Evolutionary conservation across 148 eudicot genomes (phyloP), one percentile per base, ranked within the genome.

Genomic region (Oxyria digyna): DNA sequence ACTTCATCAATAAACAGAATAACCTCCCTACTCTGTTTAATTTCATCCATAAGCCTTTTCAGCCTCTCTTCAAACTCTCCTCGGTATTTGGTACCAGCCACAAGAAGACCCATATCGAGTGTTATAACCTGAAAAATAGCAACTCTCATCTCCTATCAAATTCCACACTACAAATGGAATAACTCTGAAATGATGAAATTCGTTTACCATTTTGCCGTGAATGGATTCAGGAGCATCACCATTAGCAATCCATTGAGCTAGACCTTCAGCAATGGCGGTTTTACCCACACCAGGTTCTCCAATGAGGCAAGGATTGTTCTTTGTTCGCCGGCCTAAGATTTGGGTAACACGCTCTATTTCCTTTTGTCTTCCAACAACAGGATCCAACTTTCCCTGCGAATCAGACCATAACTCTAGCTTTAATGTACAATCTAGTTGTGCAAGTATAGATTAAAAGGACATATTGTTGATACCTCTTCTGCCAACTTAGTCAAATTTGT

Each of bases 281-380:
- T 93, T 93, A 37, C 97, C 98, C 50, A 93, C 98, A 74, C 98
- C 98, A 17, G 98, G 98, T 73, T 93, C 96, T 73, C 98, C 98
- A 79, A 93, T 82, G 38, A 93, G 97, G 75, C 98, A 93, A 24
- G 98, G 98, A 67, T 93, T 93, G 55, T 93, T 93, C 62, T 93
- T 93, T 9, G 97, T 90, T 59, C 98, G 78, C 52, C 98, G 79
- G 31, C 98, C 92, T 76, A 93, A 77, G 73, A 93, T 86, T 74
- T 93, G 97, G 31, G 85, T 93, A 13, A 93, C 98, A 7, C 98
- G 98, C 72, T 93, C 98, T 43, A 93, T 93, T 75, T 93, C 92
- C 2, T 42, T 70, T 75, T 87, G 89, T 76, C 98, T 87, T 78
- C 98, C 98, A 71, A 93, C 96, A 74, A 93, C 98, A 21, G 98